Base-by-base conservation (phyloP, 2,329 filamentous ascomycete genomes). In the Trichoderma hamatum region DNA sequence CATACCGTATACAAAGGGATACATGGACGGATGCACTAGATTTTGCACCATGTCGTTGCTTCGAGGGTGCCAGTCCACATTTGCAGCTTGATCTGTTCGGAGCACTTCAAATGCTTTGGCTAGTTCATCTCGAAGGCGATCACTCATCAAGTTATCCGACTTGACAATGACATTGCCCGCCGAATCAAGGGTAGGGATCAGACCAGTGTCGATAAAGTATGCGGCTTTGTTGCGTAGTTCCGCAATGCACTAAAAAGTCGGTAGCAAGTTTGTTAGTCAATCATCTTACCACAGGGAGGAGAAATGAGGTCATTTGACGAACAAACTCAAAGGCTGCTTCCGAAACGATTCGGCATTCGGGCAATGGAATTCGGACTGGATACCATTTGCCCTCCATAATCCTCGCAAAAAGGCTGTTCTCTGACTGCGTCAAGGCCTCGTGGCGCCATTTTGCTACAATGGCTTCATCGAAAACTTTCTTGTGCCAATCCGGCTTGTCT, bases 61-160 rank as follows among this genome's bases (percentile, higher is more conserved):
- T 5, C 81, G 78, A 0, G 87, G 88, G 76, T 90, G 85, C 82
- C 83, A 90, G 73, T 89, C 87, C 11, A 69, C 67, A 10, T 69
- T 46, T 5, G 3, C 61, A 21, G 39, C 55, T 30, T 71, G 67
- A 19, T 63, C 67, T 3, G n/a, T 39, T 19, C 39, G 56, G 19
- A 71, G 69, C 6, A 36, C 61, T 16, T 69, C 62, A 14, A 69
- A 66, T 7, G 69, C 67, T 19, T 52, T 32, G 16, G 14, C 21
- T 24, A 71, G 9, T 13, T 73, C 67, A 43, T 54, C 21, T 3
- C 56, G 62, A 13, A 71, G 56, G 5, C 26, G 1, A 4, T 9
- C 5, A 10, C 34, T 49, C 7, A 69, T 58, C 39, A 71, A 32
- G 2, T 6, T 19, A 39, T 71, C 69, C 11, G 69, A 66, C n/a